phyloP scores from a whole-genome alignment of 495 filamentous ascomycete species.

The Friedmanniomyces simplex region DNA sequence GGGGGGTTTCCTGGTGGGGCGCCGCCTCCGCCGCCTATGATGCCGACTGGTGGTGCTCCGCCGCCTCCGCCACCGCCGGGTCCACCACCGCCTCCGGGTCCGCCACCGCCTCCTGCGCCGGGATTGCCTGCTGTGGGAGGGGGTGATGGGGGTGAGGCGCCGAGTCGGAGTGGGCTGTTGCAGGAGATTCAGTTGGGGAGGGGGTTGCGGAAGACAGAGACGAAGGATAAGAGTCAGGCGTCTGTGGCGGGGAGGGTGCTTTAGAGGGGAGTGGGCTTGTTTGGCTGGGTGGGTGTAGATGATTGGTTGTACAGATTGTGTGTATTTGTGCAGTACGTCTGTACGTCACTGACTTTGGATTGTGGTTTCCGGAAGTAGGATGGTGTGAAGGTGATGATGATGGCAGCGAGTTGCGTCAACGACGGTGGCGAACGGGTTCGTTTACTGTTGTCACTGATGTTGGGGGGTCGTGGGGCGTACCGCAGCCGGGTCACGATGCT shows the following conservation, averaged over 20 bases:
- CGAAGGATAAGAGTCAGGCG: conserved; percentile 69
- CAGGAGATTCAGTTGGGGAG: conserved; percentile 72
- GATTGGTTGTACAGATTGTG: no score
- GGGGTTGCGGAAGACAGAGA: conserved; percentile 68
- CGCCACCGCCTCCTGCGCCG: conserved; percentile 37
- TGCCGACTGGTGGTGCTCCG: conserved; percentile 42
- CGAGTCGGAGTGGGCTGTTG: conserved; percentile 52
- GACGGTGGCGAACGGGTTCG: no score
- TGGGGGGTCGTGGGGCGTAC: no score
- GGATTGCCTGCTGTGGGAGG: conserved; percentile 24
- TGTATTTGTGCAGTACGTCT: no score
- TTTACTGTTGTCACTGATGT: no score
- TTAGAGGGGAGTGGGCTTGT: not conserved
- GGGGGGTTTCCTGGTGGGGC: conserved; percentile 17
- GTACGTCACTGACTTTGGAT: no score
- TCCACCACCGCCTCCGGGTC: conserved; percentile 44
- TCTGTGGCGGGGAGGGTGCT: conserved; percentile 63
- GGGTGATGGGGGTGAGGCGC: conserved; percentile 25
- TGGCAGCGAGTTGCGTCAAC: no score
- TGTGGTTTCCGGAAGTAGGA: no score
- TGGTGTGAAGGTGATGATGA: no score
- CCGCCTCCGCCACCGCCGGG: conserved; percentile 42
- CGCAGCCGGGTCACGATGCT: no score
- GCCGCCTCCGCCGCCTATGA: conserved; percentile 44
- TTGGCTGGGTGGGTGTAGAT: not conserved